Conservation (phyloP, 1,139 yeast genomes). For the Pichiaceae sp. region DNA sequence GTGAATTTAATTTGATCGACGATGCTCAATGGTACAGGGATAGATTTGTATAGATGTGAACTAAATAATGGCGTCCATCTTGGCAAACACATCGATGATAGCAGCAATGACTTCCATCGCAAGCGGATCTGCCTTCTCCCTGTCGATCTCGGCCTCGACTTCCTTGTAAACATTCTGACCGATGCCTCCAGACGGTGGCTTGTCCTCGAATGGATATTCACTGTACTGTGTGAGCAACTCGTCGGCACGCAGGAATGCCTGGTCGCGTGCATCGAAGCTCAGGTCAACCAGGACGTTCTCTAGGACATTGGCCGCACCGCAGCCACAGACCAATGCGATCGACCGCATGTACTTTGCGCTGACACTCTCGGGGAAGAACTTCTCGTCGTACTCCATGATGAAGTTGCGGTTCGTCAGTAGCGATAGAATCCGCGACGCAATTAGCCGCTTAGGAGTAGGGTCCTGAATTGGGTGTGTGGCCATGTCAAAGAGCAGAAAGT, state of each 20-base stretch:
- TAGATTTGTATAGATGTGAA: neutral
- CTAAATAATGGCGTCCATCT: conserved; percentile 39
- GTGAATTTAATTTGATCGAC: too few species aligned
- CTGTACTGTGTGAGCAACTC: conserved; percentile 76
- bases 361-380: conserved; percentile 57
- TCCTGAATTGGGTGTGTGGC: conserved; percentile 97
- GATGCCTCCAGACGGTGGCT: conserved; percentile 55
- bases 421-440: conserved; percentile 62
- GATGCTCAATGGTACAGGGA: too few species aligned
- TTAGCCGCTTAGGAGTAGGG: conserved; percentile 68
- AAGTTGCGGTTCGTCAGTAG: conserved; percentile 65
- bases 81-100: conserved; percentile 54
- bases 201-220: conserved; percentile 71
- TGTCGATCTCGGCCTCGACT: conserved; percentile 57
- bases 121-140: conserved; percentile 49
- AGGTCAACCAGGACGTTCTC: conserved; percentile 79
- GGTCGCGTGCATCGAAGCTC: conserved; percentile 85
- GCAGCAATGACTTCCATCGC: conserved; percentile 90
- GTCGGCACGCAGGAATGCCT: conserved; percentile 89
- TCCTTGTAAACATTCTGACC: conserved; percentile 72
- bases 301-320: conserved; percentile 92
- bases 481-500: conserved; percentile 92
- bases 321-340: conserved; percentile 75
- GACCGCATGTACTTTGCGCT: conserved; percentile 71
- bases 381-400: conserved; percentile 39